Percentiles rank a stretch among this genome's conserved stretches.
Conservation (phyloP, 257 asterid species). For the Lycium ferocissimum region DNA sequence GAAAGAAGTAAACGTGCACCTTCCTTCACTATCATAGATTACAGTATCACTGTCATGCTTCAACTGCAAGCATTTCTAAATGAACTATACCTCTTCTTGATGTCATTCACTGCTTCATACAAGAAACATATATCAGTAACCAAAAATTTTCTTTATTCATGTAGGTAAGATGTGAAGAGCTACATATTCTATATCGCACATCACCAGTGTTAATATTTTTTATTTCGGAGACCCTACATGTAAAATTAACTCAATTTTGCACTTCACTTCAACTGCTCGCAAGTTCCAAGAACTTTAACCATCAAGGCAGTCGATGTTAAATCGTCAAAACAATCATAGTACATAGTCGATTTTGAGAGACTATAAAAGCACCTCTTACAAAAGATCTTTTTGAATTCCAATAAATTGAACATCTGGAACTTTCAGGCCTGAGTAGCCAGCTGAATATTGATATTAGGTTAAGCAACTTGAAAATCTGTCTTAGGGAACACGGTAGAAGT, state of each 20-base stretch:
- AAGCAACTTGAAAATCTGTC: not conserved
- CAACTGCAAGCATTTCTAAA: slow-evolving; percentile 11
- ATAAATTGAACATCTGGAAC: not conserved
- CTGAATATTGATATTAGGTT: not conserved
- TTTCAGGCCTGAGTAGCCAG: not conserved
- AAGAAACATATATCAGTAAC: not conserved
- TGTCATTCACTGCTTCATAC: not conserved
- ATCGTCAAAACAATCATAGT: not conserved
- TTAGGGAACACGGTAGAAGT: no score
- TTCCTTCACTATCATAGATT: slow-evolving; percentile 9
- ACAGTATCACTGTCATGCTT: not conserved
- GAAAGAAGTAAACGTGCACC: not conserved
- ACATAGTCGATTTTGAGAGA: not conserved
- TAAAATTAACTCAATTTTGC: not conserved
- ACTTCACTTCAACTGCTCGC: not conserved
- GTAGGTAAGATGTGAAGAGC: not conserved
- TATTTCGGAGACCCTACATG: not conserved
- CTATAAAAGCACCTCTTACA: not conserved
- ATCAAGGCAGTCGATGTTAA: not conserved
- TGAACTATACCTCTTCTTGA: not conserved
- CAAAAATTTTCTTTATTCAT: not conserved
- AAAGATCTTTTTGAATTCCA: not conserved
- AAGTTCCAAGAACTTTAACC: not conserved
- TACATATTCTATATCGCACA: not conserved
- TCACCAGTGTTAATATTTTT: not conserved